Base-by-base conservation (phyloP, 2,329 filamentous ascomycete species). In the Neonectria sp. region DNA sequence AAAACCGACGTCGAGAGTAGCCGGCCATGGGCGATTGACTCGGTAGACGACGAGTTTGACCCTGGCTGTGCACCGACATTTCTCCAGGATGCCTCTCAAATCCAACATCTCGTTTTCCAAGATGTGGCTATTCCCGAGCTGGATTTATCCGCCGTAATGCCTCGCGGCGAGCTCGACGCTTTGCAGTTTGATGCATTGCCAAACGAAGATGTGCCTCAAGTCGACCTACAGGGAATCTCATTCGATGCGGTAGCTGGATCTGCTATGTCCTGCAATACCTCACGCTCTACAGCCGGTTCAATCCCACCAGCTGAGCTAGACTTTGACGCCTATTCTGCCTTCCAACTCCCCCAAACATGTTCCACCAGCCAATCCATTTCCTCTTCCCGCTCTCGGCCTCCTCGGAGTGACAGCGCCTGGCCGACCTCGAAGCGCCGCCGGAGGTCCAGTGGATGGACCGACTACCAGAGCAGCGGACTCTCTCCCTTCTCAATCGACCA, bases 401-500 rank as follows among this genome's bases (percentile, higher is more conserved):
- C 40, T 2, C 25, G 45, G 9, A 53, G 55, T 3, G 60, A 62
- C 15, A 48, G 49, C 11, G 43, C 58, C 2, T 29, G 61, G 24
- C 49, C 59, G 6, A 62, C 68, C 7, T 29, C 52, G 27, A 75
- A 74, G 17, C 62, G 71, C 9, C 67, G 71, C 6, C 68, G 73
- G 13, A 63, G 63, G 2, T 70, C 71, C 7, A 57, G 63, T n/a
- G 60, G 60, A 24, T 64, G 63, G 68, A 64, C 55, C 11, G 52
- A 60, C 1, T 64, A 51, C 48, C 70, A 67, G 15, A 53, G n/a
- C 25, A 55, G 52, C 33, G 67, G 68, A 1, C 48, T 75, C 11
- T 75, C 73, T 8, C 70, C 73, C 0, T 75, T 71, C 29, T 72
- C 71, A 1, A 51, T 70, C 7, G 73, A 75, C 48, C 73, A 75